Base-by-base conservation (phyloP, 2,329 filamentous ascomycete species). In the Paecilomyces variotii region DNA sequence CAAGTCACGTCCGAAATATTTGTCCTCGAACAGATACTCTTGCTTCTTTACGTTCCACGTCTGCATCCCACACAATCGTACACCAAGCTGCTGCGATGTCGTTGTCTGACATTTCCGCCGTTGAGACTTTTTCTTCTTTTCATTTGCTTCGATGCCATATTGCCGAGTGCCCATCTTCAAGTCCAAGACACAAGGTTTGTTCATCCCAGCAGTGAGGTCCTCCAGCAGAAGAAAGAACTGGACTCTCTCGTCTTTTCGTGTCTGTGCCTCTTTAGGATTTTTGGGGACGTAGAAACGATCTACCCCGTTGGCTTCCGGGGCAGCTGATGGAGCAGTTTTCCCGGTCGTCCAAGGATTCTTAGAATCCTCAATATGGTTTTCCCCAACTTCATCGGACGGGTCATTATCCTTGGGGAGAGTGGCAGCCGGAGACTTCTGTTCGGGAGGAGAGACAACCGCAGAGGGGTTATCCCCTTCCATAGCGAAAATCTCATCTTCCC, bases 151-250 rank as follows among this genome's bases (percentile, higher is more conserved):
- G 11, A 97, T 86, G 6, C 94, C 94, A 71, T 97, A 97, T 70
- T 99, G 94, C 1, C 94, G 87, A 6, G 94, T 99, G 24, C 94
- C 94, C 94, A 99, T 99, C 72, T 99, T 99, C 62, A 99, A 80
- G 71, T 99, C 94, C 74, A 99, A 88, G 60, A 99, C 96, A 75
- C 94, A 97, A 4, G 94, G 94, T 55, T 89, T 87, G 70, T 91
- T 92, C 94, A 99, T 97, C 34, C 93, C 93, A 1, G 93, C 90
- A 0, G 94, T 99, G 54, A 99, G 82, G 71, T 99, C 94, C 74
- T 99, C 94, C 9, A 99, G 79, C 0, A 99, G 81, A 12, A 99
- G 79, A 71, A 99, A 99, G 70, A 93, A 96, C 67, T 97, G 90
- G 3, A 96, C 89, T 32, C 93, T 86, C 56, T 79, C 75, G 55